Base-by-base conservation (phyloP, 2,329 filamentous ascomycete species). In the Fusarium anguioides region DNA sequence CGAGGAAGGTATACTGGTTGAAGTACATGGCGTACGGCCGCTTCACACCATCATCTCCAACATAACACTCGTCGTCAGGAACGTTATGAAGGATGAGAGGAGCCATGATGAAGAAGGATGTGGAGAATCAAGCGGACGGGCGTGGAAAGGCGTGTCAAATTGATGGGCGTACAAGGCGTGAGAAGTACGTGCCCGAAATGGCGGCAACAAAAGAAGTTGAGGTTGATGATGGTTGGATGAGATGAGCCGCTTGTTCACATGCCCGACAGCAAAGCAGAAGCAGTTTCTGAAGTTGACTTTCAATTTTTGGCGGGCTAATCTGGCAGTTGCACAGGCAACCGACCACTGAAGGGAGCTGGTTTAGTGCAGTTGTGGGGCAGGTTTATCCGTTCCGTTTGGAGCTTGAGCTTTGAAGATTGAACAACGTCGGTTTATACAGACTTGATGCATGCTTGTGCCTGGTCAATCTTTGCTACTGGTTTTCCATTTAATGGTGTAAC, bases 11-110 rank as follows among this genome's bases (percentile, higher is more conserved):
- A 60, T 83, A 89, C 87, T 87, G 85, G 72, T 86, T 84, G 72
- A 87, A 89, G 35, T 89, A 82, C 83, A 90, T 87, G 64, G 87
- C 88, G 74, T 89, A 91, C 4, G 88, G 88, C 63, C 88, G 81
- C 75, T 86, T 86, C 66, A 90, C 75, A 63, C 88, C 88, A 77
- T 90, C 88, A 51, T 89, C 86, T 57, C 88, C 88, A 8, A 87
- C 79, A 74, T 89, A 90, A 47, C 88, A 85, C 74, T 90, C 88
- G 48, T 90, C 88, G 68, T 90, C 88, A 56, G 88, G 87, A 66
- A 90, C 88, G 74, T 89, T 90, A 75, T 91, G 88, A 31, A 91
- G 80, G 72, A 90, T 89, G 58, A 90, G 80, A 69, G 88, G 88
- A 57, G 87, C 84, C 87, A 89, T 90, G 67, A 61, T 66, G 56